phyloP scores from a whole-genome alignment of 495 filamentous ascomycete genomes.

The Acidomyces sp. region DNA sequence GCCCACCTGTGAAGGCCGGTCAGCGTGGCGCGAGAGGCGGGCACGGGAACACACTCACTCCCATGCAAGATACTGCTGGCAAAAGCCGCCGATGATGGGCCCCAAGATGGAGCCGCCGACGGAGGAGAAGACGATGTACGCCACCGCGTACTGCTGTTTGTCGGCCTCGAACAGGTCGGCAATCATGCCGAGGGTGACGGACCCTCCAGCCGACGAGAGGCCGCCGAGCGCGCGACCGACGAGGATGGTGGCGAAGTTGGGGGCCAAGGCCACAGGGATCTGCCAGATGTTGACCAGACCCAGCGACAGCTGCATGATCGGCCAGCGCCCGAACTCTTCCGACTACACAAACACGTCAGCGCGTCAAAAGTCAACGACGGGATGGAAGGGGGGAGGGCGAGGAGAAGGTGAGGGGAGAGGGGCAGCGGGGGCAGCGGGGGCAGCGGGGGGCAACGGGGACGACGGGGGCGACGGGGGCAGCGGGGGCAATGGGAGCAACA shows the following conservation, averaged over 20 bases:
- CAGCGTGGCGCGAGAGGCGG: neutral
- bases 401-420: too few species aligned
- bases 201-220: conserved; percentile 60
- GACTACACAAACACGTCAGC: too few species aligned
- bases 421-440: too few species aligned
- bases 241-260: conserved; percentile 54
- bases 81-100: conserved; percentile 67
- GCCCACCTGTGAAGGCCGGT: conserved; percentile 39
- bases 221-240: conserved; percentile 56
- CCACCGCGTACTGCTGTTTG: conserved; percentile 59
- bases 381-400: too few species aligned
- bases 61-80: conserved; percentile 54
- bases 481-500: too few species aligned
- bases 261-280: conserved; percentile 56
- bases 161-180: conserved; percentile 68
- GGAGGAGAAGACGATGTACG: conserved; percentile 62
- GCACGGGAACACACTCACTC: conserved; percentile 16
- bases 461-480: too few species aligned
- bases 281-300: conserved; percentile 64
- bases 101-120: conserved; percentile 65
- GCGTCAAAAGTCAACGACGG: too few species aligned
- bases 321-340: conserved; percentile 66
- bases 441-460: too few species aligned
- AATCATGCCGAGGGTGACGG: conserved; percentile 71
- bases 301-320: conserved; percentile 55